Evolutionary conservation across 495 filamentous ascomycete species (phyloP), one percentile per base, ranked within the genome.

Genomic region (Venustampulla echinocandica): DNA sequence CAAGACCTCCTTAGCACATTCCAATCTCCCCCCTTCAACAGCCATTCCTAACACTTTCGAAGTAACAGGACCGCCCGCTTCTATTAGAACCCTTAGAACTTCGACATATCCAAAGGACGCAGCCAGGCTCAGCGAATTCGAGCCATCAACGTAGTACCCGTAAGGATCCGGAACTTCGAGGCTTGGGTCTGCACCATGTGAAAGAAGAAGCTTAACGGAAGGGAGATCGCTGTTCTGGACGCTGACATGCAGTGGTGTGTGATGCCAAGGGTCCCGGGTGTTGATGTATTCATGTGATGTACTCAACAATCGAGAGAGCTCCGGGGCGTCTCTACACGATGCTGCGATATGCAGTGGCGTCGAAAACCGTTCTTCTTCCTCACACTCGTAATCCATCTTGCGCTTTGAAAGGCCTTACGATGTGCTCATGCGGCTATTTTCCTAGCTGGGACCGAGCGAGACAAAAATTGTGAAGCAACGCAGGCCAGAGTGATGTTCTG

Each of bases 231-330:
- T 45, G n/a, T 10, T 14, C 13, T 47, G 24, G 18, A 45, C 44
- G 13, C 44, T 22, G 13, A 33, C 3, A 14, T 47, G 42, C 15
- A 52, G 49, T 11, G 49, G 49, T 11, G 33, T 52, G 23, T 45
- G 35, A 18, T 39, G n/a, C 30, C 33, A 46, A 19, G 45, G 44
- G 35, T 52, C 38, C 10, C 30, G 49, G 10, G 11, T 9, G 17
- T 52, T 48, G 33, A 52, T 43, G 9, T 5, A 43, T 9, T 27
- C 41, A 4, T 27, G 41, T 27, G 41, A 43, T 15, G 25, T 3
- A 3, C 17, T 14, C 21, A 43, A 23, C 28, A 43, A 23, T 3
- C 3, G 10, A 27, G 3, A 27, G 21, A 43, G 41, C 20, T 14
- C 41, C 3, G 14, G 13, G 15, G 17, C 14, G 14, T 43, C 41